phyloP scores from a whole-genome alignment of 352 stramenopile species.

The Globisporangium mamillatum region DNA sequence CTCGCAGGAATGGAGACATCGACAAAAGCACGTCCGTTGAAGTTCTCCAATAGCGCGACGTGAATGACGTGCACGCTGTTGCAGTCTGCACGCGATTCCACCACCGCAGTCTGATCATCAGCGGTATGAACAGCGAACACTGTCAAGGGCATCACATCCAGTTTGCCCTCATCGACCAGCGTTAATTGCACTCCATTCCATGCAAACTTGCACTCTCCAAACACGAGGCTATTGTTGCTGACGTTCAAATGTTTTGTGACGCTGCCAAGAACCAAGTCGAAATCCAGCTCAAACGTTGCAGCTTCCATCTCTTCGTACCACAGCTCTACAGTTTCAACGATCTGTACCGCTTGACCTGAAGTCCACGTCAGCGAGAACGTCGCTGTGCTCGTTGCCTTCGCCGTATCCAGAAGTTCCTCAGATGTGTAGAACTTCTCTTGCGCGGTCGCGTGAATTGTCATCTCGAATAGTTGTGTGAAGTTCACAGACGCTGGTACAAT shows the following conservation, averaged over 20 bases:
- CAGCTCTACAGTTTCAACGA: neutral
- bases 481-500: neutral
- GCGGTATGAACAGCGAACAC: neutral
- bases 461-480: neutral
- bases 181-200: neutral
- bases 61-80: neutral
- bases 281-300: neutral
- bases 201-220: neutral
- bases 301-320: neutral
- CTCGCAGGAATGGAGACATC: neutral
- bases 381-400: neutral
- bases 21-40: neutral
- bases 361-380: neutral
- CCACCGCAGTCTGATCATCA: neutral
- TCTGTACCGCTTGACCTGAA: neutral
- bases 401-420: neutral
- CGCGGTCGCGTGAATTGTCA: neutral
- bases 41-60: neutral
- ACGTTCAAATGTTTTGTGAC: neutral
- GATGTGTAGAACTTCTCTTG: neutral
- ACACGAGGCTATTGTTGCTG: neutral
- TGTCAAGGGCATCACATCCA: neutral
- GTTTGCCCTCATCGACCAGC: neutral
- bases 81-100: neutral
- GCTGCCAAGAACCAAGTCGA: neutral